Base-by-base conservation (phyloP, 169 alveolate genomes). In the Plasmodium berghei region DNA sequence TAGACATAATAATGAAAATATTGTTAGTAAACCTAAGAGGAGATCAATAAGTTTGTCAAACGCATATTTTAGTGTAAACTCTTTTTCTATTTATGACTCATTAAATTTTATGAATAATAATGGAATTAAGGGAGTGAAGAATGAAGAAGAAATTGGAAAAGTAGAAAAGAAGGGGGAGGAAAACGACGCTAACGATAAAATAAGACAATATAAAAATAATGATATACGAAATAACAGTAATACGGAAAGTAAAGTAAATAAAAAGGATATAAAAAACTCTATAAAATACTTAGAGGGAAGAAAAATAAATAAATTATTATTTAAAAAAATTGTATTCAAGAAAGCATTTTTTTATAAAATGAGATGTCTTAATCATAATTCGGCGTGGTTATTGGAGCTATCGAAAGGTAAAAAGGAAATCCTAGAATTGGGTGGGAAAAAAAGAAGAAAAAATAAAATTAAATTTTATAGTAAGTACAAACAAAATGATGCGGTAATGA, bases 21-120 rank as follows among this genome's bases (percentile, higher is more conserved):
- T 16, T 14, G 18, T 56, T 58, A 48, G 49, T 20, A 73, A 73
- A 24, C 72, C 6, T 56, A 73, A 73, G 46, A 73, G 67, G 20
- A 73, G 87, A 56, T 73, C 87, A 42, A 40, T 73, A 22, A 73
- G 87, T 26, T 42, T 73, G 56, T 73, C 87, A 56, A 73, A 54
- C 46, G 45, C 22, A 56, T 73, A 56, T 73, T 28, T 58, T 49
- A 73, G 87, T 24, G 72, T 14, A 22, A 56, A 73, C 20, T 22
- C 24, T 73, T 73, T 73, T 48, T 61, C 64, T 58, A 73, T 24
- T 20, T 73, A 58, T 24, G 56, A 73, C 42, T 56, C 26, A 56
- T 56, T 73, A 12, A 56, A 73, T 18, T 73, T 56, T 18, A 49
- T 18, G 18, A 16, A 49, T n/a, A 18, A 24, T 48, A 49, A 73